phyloP scores from a whole-genome alignment of 257 asterid genomes.

The Dorcoceras hygrometricum region DNA sequence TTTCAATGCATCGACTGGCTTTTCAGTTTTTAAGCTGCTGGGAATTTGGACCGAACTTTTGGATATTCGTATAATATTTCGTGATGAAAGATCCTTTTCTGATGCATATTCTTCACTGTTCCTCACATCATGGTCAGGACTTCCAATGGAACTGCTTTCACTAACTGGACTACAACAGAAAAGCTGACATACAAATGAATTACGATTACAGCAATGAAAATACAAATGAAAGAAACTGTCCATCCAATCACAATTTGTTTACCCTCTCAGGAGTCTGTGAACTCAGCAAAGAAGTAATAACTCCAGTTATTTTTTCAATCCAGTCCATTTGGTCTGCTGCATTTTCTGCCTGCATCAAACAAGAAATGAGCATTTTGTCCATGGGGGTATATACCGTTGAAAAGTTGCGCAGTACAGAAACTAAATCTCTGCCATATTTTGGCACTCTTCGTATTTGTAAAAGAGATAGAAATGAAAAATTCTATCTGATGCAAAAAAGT shows the following conservation, averaged over 20 bases:
- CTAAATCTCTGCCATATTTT: not conserved
- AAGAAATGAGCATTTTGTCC: slow-evolving; percentile 21
- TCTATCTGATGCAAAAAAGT: slow-evolving; percentile 12
- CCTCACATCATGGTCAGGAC: slow-evolving; percentile 47
- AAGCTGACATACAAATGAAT: slow-evolving; percentile 36
- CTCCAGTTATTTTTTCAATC: slow-evolving; percentile 85
- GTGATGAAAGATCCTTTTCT: slow-evolving; percentile 45
- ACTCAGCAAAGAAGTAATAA: slow-evolving; percentile 70
- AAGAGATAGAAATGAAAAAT: slow-evolving; percentile 5
- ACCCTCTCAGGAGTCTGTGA: slow-evolving; percentile 72
- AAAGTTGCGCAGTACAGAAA: not conserved
- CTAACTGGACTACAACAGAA: slow-evolving; percentile 58
- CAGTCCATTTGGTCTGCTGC: slow-evolving; percentile 78
- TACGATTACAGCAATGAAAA: slow-evolving; percentile 23
- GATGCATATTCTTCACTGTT: slow-evolving; percentile 37
- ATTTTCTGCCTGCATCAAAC: slow-evolving; percentile 68
- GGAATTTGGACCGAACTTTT: slow-evolving; percentile 54
- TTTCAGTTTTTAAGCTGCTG: slow-evolving; percentile 43
- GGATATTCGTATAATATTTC: slow-evolving; percentile 54
- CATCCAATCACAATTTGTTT: slow-evolving; percentile 26
- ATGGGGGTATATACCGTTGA: slow-evolving; percentile 8
- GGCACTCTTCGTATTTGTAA: slow-evolving; percentile 11
- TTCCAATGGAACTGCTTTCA: slow-evolving; percentile 49
- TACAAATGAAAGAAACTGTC: not conserved
- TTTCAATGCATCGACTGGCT: slow-evolving; percentile 61